These are phyloP conservation scores for Flaveria trinervia DNA, from an alignment of 129 eudicot species.

Conservation along the genomic window DNA sequence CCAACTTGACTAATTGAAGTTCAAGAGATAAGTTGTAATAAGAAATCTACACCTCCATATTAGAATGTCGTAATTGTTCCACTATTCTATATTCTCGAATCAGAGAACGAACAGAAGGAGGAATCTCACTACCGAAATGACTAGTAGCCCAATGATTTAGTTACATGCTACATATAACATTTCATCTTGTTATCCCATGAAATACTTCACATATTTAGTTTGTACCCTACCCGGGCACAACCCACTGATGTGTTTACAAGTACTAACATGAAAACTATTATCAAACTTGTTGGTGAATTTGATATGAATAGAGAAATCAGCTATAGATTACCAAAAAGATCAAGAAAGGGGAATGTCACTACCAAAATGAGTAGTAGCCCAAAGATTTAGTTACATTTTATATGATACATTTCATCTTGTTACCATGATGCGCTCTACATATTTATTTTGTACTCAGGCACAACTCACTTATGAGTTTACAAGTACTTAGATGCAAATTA, in stretches of 20 bases:
- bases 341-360: neutral
- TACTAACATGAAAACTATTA: neutral
- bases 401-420: neutral
- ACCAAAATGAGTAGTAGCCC: slow-evolving; percentile 1
- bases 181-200: neutral
- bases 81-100: neutral
- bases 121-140: slow-evolving; percentile 8
- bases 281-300: neutral
- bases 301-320: no score
- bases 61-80: neutral
- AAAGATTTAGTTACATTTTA: neutral
- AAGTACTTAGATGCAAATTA: neutral
- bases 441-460: neutral
- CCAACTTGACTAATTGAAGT: neutral
- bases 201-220: neutral
- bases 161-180: neutral
- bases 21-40: neutral
- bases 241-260: neutral
- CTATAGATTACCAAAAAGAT: no score
- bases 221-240: neutral
- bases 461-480: neutral
- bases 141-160: neutral
- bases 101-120: neutral
- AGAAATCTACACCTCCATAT: neutral
- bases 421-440: neutral